Evolutionary conservation across 176 grass and related monocot genomes (phyloP).

Genomic region (Aegilops sharonensis): DNA sequence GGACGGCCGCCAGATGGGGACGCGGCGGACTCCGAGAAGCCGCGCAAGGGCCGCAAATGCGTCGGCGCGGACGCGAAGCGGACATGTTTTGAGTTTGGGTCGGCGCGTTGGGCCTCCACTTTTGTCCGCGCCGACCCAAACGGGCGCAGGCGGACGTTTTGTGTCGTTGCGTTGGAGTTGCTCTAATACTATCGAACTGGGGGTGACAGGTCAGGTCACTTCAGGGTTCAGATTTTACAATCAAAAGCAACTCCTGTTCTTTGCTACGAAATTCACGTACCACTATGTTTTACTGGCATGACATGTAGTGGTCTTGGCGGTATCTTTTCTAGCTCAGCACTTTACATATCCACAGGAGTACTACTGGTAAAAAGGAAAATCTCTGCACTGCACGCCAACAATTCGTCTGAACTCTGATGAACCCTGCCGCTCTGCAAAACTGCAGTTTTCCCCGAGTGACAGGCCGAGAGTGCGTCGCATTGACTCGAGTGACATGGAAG

Average conservation of each 20-base stretch:
- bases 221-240: background rate
- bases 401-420: constrained; percentile 29
- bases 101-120: too few species aligned
- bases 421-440: background rate
- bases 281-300: background rate
- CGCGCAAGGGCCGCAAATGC: too few species aligned
- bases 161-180: too few species aligned
- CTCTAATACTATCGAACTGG: background rate
- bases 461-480: background rate
- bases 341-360: constrained; percentile 5
- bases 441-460: constrained; percentile 3
- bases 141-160: too few species aligned
- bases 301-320: background rate
- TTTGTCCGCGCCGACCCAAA: too few species aligned
- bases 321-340: constrained; percentile 9
- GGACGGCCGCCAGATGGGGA: too few species aligned
- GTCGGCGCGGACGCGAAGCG: too few species aligned
- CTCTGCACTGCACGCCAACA: background rate
- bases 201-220: background rate
- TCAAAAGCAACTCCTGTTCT: background rate
- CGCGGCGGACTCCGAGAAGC: too few species aligned
- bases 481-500: constrained; percentile 13
- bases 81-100: too few species aligned
- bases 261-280: background rate
- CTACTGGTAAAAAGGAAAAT: background rate